phyloP scores from a whole-genome alignment of 2,329 filamentous ascomycete species.

The Parafenestella ontariensis region DNA sequence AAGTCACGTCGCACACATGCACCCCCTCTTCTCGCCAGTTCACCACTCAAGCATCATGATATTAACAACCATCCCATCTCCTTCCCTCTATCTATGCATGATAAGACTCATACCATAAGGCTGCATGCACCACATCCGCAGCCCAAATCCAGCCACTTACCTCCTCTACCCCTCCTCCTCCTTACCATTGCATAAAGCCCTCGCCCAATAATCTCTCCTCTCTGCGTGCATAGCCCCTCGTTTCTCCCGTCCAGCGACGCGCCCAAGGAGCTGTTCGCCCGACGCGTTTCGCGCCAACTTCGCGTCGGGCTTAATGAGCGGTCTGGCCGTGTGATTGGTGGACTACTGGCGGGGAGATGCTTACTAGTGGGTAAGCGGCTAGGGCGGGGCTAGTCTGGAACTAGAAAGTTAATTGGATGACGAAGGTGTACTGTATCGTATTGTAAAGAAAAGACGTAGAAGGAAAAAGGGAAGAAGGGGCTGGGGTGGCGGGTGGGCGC shows the following conservation, averaged over 20 bases:
- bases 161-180: slow-evolving; percentile 3
- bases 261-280: not conserved
- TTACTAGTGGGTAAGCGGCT: too few species aligned
- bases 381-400: too few species aligned
- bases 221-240: too few species aligned
- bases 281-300: slow-evolving; percentile 19
- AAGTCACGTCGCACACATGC: too few species aligned
- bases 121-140: not conserved
- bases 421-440: too few species aligned
- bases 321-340: not conserved
- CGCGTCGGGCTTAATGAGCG: slow-evolving; percentile 5
- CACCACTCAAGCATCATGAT: not conserved
- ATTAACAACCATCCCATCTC: not conserved
- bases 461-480: too few species aligned
- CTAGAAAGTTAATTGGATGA: too few species aligned
- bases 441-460: too few species aligned
- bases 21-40: too few species aligned
- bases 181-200: not conserved
- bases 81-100: not conserved
- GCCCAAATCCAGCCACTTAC: too few species aligned
- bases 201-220: not conserved
- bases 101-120: not conserved
- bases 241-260: not conserved
- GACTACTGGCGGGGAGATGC: not conserved
- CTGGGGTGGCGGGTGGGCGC: too few species aligned